These are phyloP conservation scores for Chlorokybus atmophyticus DNA, from an alignment of 139 green algal species.

Conservation along the genomic window DNA sequence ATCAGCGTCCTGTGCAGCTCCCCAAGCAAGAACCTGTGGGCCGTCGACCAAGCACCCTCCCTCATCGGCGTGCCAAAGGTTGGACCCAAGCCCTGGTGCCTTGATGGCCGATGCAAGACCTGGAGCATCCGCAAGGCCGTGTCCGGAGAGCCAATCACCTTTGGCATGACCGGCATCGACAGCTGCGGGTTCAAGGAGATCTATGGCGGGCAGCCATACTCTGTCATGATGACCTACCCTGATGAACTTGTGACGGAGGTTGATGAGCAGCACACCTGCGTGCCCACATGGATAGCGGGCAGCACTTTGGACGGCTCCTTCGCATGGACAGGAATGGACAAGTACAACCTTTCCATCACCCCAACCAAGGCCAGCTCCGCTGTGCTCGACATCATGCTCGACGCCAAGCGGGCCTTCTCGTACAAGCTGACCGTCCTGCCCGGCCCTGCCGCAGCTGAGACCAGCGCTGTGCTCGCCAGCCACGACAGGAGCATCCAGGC, in stretches of 20 bases:
- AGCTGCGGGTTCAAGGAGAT: conserved; percentile 12
- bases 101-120: background rate
- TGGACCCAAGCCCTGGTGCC: background rate
- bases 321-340: background rate
- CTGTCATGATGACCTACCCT: conserved; percentile 1
- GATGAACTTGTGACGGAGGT: background rate
- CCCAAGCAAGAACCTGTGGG: background rate
- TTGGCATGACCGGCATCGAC: background rate
- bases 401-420: no score
- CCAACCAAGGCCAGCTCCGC: no score
- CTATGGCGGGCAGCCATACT: background rate
- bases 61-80: conserved; percentile 1
- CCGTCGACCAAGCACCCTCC: conserved; percentile 7
- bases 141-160: background rate
- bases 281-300: background rate
- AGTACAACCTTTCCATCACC: no score
- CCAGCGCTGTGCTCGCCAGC: no score
- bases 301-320: background rate
- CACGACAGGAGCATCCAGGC: no score
- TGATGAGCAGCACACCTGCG: background rate
- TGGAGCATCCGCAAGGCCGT: conserved; percentile 4
- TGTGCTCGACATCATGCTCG: no score
- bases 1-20: conserved; percentile 17
- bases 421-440: no score
- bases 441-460: no score